Evolutionary conservation across 1,284 basidiomycete genomes (phyloP), one percentile per base, ranked within the genome.

Genomic region (Prillingera fragicola): DNA sequence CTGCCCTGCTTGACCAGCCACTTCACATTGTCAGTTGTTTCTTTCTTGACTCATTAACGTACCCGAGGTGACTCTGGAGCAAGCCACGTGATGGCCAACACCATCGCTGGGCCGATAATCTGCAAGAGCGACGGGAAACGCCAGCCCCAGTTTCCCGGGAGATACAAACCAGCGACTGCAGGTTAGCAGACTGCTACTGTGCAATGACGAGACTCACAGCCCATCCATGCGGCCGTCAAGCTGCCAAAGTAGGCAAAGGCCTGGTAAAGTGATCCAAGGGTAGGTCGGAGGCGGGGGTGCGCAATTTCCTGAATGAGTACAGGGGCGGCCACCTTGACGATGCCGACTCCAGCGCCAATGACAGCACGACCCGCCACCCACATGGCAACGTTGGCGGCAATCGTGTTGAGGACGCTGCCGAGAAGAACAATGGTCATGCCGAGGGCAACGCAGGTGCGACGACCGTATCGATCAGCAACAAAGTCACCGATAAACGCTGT

Each of bases 1-100:
- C 53, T 31, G 22, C 59, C 60, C 14, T 51, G 44, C 8, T 47
- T 35, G 29, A 70, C 38, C 26, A 70, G 48, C 28, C 80, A 82
- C 37, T 43, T n/a, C n/a, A n/a, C n/a, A n/a, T n/a, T n/a, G n/a
- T n/a, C n/a, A n/a, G n/a, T n/a, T n/a, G n/a, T n/a, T n/a, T n/a
- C n/a, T n/a, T n/a, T n/a, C n/a, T n/a, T n/a, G n/a, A n/a, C n/a
- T n/a, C n/a, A n/a, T n/a, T n/a, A n/a, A n/a, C 45, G 13, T 40
- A 41, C 9, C 35, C 40, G 9, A 43, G 25, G 29, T 13, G 14
- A 9, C 8, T 29, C 6, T 29, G 8, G 14, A 29, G 13, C 10
- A 27, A 3, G 27, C 14, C 8, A 12, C 4, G 14, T 14, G 3
- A 14, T 5, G 10, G 10, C 10, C 26, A 29, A 28, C 8, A 26